Evolutionary conservation across 2,329 filamentous ascomycete genomes (phyloP), one percentile per base, ranked within the genome.

Genomic region (Cladophialophora chaetospira): DNA sequence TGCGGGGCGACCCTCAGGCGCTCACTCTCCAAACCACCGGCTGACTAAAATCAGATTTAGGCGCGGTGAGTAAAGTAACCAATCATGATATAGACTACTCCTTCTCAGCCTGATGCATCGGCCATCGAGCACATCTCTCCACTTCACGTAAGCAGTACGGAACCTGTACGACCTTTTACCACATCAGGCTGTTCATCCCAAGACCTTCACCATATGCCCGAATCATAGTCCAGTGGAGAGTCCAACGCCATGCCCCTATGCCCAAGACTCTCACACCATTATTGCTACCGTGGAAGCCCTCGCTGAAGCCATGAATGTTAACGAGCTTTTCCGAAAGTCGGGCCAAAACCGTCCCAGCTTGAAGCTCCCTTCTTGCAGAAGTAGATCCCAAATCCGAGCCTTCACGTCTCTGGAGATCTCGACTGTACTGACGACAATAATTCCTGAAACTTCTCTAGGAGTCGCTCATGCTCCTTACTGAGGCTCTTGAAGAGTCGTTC

Each of bases 401-500:
- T 40, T 19, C 25, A 42, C 8, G 23, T 13, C 5, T 8, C 35
- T n/a, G 26, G 17, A 8, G 47, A 29, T 25, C 10, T 42, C 6
- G 43, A 40, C 44, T 49, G 28, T 10, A 43, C 50, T 15, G 44
- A 35, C n/a, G 3, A 23, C 11, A 53, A 11, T 5, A 52, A 35
- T 29, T 52, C 17, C 23, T 53, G 26, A 17, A 52, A 48, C 26
- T 35, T 48, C 15, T 17, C 21, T 8, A 55, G 45, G n/a, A 59
- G 47, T 13, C 21, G 33, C 33, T 59, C 57, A 26, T 55, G 40
- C 35, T 55, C 35, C 5, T 23, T n/a, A 19, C 50, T 51, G 23
- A 59, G 57, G 29, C 28, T 52, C 17, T 55, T 35, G 42, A 55
- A 59, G 5, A 52, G 47, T 19, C 26, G 38, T 33, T 55, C 43